These are phyloP conservation scores for Penicillium psychrosexuale DNA, from an alignment of 2,329 filamentous ascomycete species.

Conservation along the genomic window DNA sequence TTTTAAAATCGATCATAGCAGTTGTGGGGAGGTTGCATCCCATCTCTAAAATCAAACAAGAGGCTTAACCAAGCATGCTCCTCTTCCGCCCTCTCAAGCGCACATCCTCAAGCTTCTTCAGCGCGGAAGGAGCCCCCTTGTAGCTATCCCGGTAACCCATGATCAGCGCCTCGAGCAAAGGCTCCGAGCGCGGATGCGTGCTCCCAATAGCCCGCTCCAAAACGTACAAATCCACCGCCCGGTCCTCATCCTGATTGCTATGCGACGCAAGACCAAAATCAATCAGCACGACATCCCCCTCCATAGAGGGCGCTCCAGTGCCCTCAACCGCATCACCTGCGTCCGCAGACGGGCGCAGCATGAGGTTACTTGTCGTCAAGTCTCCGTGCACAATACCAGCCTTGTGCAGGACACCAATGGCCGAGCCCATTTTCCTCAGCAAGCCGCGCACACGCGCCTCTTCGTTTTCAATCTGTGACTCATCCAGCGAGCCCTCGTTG, in stretches of 20 bases:
- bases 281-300: slow-evolving; percentile 82
- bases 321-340: slow-evolving; percentile 15
- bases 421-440: slow-evolving; percentile 67
- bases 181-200: slow-evolving; percentile 84
- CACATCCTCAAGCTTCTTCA: slow-evolving; percentile 86
- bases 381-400: slow-evolving; percentile 92
- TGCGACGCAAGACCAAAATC: slow-evolving; percentile 90
- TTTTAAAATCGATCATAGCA: slow-evolving; percentile 13
- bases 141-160: slow-evolving; percentile 70
- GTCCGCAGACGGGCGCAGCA: slow-evolving; percentile 57
- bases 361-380: slow-evolving; percentile 95
- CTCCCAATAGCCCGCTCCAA: slow-evolving; percentile 91
- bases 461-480: slow-evolving; percentile 35
- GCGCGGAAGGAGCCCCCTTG: slow-evolving; percentile 68
- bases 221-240: slow-evolving; percentile 94
- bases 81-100: slow-evolving; percentile 91
- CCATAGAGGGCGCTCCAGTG: slow-evolving; percentile 34
- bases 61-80: slow-evolving; percentile 81
- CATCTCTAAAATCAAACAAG: slow-evolving; percentile 9
- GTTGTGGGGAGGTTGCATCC: slow-evolving; percentile 3
- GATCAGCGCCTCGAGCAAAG: slow-evolving; percentile 70
- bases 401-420: slow-evolving; percentile 73
- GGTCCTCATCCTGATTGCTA: slow-evolving; percentile 80
- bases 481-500: slow-evolving; percentile 31
- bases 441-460: slow-evolving; percentile 57